Percentiles rank a stretch among this genome's conserved stretches.
These are phyloP conservation scores for Aspergillus alliaceus DNA, from an alignment of 2,329 filamentous ascomycete genomes.

Conservation along the genomic window DNA sequence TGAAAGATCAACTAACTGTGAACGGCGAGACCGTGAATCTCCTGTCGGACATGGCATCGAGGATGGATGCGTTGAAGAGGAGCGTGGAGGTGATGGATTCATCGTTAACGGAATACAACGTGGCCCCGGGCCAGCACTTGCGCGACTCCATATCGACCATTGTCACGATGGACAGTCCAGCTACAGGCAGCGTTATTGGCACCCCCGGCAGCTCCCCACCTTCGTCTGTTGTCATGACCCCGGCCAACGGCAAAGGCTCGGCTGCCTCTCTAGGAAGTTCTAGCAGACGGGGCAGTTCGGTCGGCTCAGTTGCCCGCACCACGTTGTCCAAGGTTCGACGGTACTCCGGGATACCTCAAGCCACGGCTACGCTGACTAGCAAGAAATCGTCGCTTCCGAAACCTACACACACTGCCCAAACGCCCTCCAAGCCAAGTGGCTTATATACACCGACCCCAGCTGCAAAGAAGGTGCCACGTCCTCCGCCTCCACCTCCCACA, in stretches of 20 bases:
- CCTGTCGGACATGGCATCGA: conserved; percentile 79
- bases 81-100: conserved; percentile 77
- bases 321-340: conserved; percentile 44
- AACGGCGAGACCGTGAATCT: conserved; percentile 92
- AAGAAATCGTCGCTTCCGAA: conserved; percentile 42
- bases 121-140: conserved; percentile 68
- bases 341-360: conserved; percentile 50
- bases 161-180: conserved; percentile 76
- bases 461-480: conserved; percentile 38
- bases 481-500: conserved; percentile 40
- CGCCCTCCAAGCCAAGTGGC: conserved; percentile 37
- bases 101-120: conserved; percentile 68
- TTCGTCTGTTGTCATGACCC: conserved; percentile 61
- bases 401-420: conserved; percentile 33
- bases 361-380: conserved; percentile 25
- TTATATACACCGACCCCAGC: conserved; percentile 55
- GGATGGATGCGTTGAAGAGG: conserved; percentile 73
- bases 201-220: conserved; percentile 72
- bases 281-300: conserved; percentile 50
- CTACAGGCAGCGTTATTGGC: conserved; percentile 66
- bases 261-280: conserved; percentile 47
- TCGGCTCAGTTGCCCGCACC: conserved; percentile 40
- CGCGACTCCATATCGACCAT: conserved; percentile 93
- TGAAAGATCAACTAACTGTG: conserved; percentile 90
- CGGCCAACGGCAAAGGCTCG: conserved; percentile 51